A percentile compares a stretch with the other conserved stretches of the same genome.
Conservation (phyloP, 1,284 basidiomycete genomes). For the Fistulinella staudtii region DNA sequence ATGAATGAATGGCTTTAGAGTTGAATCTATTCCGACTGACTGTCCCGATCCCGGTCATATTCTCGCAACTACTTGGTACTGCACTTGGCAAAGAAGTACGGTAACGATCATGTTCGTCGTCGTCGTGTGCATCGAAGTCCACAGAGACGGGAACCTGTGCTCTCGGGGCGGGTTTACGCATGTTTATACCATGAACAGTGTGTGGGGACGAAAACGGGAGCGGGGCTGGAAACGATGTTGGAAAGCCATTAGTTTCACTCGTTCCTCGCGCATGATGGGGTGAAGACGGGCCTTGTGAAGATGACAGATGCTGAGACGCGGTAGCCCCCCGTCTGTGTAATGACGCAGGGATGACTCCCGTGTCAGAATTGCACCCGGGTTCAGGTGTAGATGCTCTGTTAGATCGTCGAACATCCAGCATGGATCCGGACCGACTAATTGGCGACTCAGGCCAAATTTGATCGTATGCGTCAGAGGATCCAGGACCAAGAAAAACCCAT, state of each 20-base stretch:
- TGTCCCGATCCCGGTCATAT: conserved; percentile 64
- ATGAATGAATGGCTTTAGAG: conserved; percentile 18
- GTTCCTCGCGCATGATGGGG: conserved; percentile 19
- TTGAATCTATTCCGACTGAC: conserved; percentile 27
- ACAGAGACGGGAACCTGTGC: conserved; percentile 63
- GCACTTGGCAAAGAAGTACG: conserved; percentile 48
- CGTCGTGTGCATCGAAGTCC: conserved; percentile 38
- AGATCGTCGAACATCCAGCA: conserved; percentile 32
- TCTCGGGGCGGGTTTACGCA: conserved; percentile 56
- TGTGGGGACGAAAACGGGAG: conserved; percentile 23
- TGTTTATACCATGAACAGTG: conserved; percentile 27
- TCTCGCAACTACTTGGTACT: conserved; percentile 46
- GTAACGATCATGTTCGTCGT: conserved; percentile 32
- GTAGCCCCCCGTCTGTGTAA: conserved; percentile 33
- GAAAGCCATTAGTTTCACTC: conserved; percentile 22
- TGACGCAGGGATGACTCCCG: conserved; percentile 26
- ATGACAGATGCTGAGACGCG: conserved; percentile 26
- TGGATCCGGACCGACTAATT: conserved; percentile 33
- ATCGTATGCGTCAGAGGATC: conserved; percentile 32
- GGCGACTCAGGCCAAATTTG: conserved; percentile 35
- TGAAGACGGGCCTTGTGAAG: conserved; percentile 16
- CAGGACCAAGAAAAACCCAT: conserved; percentile 70
- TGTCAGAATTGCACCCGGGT: conserved; percentile 21
- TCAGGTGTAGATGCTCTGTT: conserved; percentile 34
- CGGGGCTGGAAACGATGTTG: conserved; percentile 17